Conservation (phyloP, 2,329 filamentous ascomycete species). For the Aspergillus sp. region DNA sequence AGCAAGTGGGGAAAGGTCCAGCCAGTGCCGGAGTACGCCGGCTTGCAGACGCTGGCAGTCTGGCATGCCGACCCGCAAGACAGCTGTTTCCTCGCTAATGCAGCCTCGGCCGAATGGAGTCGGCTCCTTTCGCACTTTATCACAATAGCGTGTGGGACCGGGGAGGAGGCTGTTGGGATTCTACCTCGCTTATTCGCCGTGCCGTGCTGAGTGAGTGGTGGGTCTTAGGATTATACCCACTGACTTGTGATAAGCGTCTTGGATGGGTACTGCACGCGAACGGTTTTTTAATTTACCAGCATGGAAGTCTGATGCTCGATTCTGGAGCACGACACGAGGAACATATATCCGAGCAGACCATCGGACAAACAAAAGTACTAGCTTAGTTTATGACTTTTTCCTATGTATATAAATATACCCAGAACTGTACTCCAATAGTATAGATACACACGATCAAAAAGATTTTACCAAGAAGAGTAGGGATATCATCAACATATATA, state of each 20-base stretch:
- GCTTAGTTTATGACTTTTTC: too few relatives aligned
- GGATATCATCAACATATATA: slow-evolving; percentile 1
- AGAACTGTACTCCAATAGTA: not conserved
- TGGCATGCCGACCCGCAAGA: not conserved
- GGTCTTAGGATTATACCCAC: too few relatives aligned
- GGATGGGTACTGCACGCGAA: too few relatives aligned
- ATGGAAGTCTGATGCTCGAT: too few relatives aligned
- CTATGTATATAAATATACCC: not conserved
- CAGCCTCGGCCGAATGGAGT: not conserved
- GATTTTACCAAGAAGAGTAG: not conserved
- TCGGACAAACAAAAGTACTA: too few relatives aligned
- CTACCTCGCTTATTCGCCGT: not conserved
- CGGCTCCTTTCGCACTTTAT: not conserved
- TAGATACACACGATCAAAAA: not conserved
- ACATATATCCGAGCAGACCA: too few relatives aligned
- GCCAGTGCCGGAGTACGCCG: not conserved
- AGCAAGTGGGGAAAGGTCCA: not conserved
- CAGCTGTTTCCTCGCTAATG: not conserved
- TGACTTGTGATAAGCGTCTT: too few relatives aligned
- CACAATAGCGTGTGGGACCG: not conserved
- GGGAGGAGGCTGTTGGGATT: not conserved
- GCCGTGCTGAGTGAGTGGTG: not conserved
- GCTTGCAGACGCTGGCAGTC: not conserved
- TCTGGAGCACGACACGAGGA: too few relatives aligned
- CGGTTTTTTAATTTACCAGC: too few relatives aligned